These are phyloP conservation scores for Byssochlamys sp. DNA, from an alignment of 2,329 filamentous ascomycete genomes.

Conservation along the genomic window DNA sequence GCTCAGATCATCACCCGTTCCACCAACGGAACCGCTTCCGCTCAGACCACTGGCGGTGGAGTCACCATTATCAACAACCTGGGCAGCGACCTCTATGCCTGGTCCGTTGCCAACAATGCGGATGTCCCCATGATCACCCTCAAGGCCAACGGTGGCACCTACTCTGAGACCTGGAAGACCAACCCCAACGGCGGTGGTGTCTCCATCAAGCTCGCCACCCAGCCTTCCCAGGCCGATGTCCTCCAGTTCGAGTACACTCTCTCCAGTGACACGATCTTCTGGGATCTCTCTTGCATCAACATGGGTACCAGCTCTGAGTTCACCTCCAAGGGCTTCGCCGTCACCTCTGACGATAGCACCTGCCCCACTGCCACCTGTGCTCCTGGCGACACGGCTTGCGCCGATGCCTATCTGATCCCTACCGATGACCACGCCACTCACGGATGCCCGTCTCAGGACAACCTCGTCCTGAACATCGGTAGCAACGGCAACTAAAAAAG, in stretches of 20 bases:
- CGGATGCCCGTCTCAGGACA: constrained; percentile 27
- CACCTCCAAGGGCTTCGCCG: constrained; percentile 25
- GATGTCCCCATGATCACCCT: constrained; percentile 26
- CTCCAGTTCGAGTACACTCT: constrained; percentile 37
- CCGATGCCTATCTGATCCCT: constrained; percentile 31
- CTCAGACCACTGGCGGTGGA: constrained; percentile 12
- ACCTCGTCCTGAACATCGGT: constrained; percentile 27
- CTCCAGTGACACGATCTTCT: constrained; percentile 24
- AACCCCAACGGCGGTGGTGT: constrained; percentile 33
- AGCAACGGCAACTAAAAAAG: not conserved
- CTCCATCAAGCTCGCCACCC: constrained; percentile 33
- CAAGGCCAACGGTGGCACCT: constrained; percentile 22
- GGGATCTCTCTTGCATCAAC: constrained; percentile 33
- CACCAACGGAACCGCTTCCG: constrained; percentile 12
- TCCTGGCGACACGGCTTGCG: constrained; percentile 26
- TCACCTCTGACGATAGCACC: constrained; percentile 17
- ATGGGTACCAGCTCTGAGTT: constrained; percentile 23
- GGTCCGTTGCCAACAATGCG: constrained; percentile 29
- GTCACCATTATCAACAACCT: constrained; percentile 33
- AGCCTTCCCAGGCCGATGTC: constrained; percentile 21
- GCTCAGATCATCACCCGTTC: constrained; percentile 11
- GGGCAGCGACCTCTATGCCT: constrained; percentile 28
- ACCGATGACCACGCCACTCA: constrained; percentile 34
- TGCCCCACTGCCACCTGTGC: constrained; percentile 28
- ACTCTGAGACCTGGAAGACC: constrained; percentile 24